A percentile compares a stretch with the other conserved stretches of the same genome.
Conservation (phyloP, 2,329 filamentous ascomycete genomes). For the Neospermospora avenae region DNA sequence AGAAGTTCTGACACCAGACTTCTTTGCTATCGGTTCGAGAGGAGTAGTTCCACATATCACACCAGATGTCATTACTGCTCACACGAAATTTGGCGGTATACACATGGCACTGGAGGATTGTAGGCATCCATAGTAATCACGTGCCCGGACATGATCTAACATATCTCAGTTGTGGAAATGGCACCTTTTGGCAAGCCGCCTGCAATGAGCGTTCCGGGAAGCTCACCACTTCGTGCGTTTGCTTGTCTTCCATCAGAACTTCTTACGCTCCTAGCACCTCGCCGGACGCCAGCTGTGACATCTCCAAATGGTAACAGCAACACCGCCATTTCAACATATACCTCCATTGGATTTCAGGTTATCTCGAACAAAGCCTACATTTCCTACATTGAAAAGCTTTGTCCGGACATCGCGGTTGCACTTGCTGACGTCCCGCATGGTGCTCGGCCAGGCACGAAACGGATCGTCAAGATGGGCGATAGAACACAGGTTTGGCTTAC, state of each 20-base stretch:
- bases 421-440: slow-evolving; percentile 68
- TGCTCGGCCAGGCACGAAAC: slow-evolving; percentile 61
- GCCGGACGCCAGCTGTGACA: slow-evolving; percentile 71
- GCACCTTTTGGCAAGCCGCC: slow-evolving; percentile 46
- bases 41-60: slow-evolving; percentile 85
- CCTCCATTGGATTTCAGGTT: slow-evolving; percentile 78
- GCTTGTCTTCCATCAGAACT: slow-evolving; percentile 65
- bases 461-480: slow-evolving; percentile 79
- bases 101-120: slow-evolving; percentile 92
- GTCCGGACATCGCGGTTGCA: slow-evolving; percentile 77
- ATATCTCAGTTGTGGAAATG: slow-evolving; percentile 51
- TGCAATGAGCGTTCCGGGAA: slow-evolving; percentile 42
- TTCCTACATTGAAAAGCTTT: slow-evolving; percentile 58
- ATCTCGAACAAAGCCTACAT: slow-evolving; percentile 69
- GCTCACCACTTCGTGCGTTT: slow-evolving; percentile 66
- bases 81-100: slow-evolving; percentile 63
- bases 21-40: slow-evolving; percentile 75
- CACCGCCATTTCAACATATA: slow-evolving; percentile 71
- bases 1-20: slow-evolving; percentile 78
- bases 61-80: slow-evolving; percentile 71
- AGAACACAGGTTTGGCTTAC: slow-evolving; percentile 80
- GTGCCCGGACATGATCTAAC: slow-evolving; percentile 14
- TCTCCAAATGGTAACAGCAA: slow-evolving; percentile 70
- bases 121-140: slow-evolving; percentile 46
- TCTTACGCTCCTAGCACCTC: slow-evolving; percentile 70